These are phyloP conservation scores for Musa balbisiana DNA, from an alignment of 202 grass and related monocot species.

Conservation along the genomic window DNA sequence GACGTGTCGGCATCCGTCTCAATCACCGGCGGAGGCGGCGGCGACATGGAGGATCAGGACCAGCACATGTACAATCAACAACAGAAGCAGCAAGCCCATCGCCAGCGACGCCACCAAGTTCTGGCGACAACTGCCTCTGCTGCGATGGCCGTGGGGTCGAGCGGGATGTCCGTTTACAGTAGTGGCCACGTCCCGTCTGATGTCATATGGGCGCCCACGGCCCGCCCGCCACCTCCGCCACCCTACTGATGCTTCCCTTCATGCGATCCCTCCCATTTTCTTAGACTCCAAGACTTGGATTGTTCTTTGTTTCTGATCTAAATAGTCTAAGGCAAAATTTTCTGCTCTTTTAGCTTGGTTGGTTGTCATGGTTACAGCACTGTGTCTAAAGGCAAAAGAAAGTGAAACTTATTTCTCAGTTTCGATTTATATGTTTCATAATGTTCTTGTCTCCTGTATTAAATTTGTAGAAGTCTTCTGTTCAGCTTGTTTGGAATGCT, in stretches of 20 bases:
- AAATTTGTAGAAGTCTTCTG: background rate
- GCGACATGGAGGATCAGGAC: constrained; percentile 12
- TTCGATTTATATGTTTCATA: background rate
- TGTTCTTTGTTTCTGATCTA: background rate
- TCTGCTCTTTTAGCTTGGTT: background rate
- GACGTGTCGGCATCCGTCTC: constrained; percentile 15
- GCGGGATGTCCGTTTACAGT: constrained; percentile 47
- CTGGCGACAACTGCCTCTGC: background rate
- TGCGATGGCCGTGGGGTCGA: constrained; percentile 28
- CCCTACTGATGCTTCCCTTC: constrained; percentile 30
- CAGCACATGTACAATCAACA: constrained; percentile 35
- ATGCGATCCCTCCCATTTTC: background rate
- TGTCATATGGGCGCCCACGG: constrained; percentile 48
- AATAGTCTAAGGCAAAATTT: background rate
- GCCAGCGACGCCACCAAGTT: constrained; percentile 31
- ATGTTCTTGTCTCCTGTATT: background rate
- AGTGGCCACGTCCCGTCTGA: constrained; percentile 41
- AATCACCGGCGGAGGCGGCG: background rate
- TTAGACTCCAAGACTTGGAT: background rate
- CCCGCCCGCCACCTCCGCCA: constrained; percentile 42
- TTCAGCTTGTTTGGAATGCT: background rate
- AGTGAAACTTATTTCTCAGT: background rate
- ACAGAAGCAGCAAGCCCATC: constrained; percentile 1
- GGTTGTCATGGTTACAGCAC: background rate
- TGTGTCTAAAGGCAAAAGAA: background rate